Base-by-base conservation (phyloP, 345 rosid species). In the Hibiscus syriacus region DNA sequence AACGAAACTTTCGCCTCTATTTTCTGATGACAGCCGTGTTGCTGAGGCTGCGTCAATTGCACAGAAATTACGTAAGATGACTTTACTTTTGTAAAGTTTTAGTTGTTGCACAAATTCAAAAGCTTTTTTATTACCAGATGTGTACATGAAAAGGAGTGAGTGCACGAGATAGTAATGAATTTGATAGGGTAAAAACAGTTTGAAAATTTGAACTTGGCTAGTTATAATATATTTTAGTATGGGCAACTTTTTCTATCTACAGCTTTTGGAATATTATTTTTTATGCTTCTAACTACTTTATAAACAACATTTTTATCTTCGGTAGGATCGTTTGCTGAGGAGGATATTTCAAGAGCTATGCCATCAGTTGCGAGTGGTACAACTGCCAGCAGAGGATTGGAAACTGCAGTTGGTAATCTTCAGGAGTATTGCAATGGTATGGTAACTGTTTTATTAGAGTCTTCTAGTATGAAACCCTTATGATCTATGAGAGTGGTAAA, bases 381-480 rank as follows among this genome's bases (percentile, higher is more conserved):
- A 73, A 76, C 92, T 62, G 85, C 98, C 69, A 93, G 98, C 80
- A 82, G 97, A 80, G 99, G 98, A 58, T 80, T 94, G 75, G 99
- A 94, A 83, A 96, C 84, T 81, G 99, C 99, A 11, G 99, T 94
- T 69, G 90, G 90, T 77, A 94, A 94, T 82, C 99, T 94, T 80
- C 99, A 94, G 79, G 99, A 94, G 68, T 92, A 94, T 80, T 94
- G 99, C 88, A 94, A 94, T 74, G 99, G 99, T 94, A 92, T n/a
- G 63, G 66, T 62, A 34, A 26, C 55, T 71, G 26, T 36, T 75
- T 26, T 68, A 20, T 58, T 69, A 32, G n/a, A n/a, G 69, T 36
- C 27, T 75, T 68, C 20, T 69, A 0, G 55, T 46, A 16, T 23
- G 55, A 30, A 39, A 17, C 55, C 38, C 30, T 3, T 72, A n/a